Percentiles rank a stretch among this genome's conserved stretches.
phyloP scores from a whole-genome alignment of 352 stramenopile species.

The Phytophthora syringae region DNA sequence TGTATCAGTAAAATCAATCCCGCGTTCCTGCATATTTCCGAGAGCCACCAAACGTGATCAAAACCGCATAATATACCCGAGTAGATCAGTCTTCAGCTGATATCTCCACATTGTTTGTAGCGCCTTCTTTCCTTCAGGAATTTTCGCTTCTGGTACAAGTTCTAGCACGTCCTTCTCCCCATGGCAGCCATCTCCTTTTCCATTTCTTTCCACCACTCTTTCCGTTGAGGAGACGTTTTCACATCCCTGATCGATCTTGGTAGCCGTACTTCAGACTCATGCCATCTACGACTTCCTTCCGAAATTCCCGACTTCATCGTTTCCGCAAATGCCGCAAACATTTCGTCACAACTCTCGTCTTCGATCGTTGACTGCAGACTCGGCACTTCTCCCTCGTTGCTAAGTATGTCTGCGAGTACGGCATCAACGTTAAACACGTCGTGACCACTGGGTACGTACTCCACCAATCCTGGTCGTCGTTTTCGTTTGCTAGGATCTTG shows the following conservation, averaged over 20 bases:
- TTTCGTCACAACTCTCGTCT: too few relatives aligned
- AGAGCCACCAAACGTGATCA: background rate
- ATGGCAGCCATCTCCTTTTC: conserved; percentile 3
- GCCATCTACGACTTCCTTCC: background rate
- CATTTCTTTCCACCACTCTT: conserved; percentile 15
- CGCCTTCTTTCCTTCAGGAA: background rate
- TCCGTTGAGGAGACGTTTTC: background rate
- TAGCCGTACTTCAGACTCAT: background rate
- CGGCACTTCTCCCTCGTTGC: background rate
- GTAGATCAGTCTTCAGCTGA: background rate
- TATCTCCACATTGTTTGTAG: conserved; percentile 6
- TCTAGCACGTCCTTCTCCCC: conserved; percentile 6
- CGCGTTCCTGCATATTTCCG: conserved; percentile 1
- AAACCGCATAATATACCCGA: conserved; percentile 1
- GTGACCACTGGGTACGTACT: background rate
- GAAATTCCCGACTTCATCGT: background rate
- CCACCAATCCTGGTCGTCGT: background rate
- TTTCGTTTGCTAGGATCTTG: background rate
- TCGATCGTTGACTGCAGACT: too few relatives aligned
- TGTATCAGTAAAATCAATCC: conserved; percentile 12
- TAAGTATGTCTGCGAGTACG: background rate
- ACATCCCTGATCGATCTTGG: background rate
- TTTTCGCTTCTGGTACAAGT: background rate
- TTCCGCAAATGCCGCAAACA: background rate
- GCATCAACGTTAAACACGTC: background rate